Percentiles rank a stretch among this genome's conserved stretches.
Conservation (phyloP, 306 rosid species). For the Sindora glabra region DNA sequence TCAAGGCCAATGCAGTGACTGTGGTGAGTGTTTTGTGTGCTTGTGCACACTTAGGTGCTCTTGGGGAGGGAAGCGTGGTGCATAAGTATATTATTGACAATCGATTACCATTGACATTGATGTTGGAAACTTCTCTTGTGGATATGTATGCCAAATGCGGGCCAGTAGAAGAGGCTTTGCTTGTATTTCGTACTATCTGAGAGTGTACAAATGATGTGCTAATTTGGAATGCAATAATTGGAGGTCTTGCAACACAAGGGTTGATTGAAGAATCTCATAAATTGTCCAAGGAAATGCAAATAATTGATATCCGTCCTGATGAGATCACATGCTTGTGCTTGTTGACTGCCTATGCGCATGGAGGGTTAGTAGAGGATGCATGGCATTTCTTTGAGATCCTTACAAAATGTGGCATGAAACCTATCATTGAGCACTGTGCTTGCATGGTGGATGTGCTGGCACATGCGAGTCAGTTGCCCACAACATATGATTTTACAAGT, state of each 20-base stretch:
- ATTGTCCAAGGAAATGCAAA: conserved; percentile 50
- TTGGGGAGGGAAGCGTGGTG: conserved; percentile 52
- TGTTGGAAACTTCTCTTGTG: conserved; percentile 61
- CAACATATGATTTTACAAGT: conserved; percentile 53
- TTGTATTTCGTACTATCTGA: conserved; percentile 31
- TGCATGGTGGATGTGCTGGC: conserved; percentile 76
- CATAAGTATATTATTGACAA: conserved; percentile 41
- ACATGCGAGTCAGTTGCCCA: conserved; percentile 51
- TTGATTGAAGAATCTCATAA: conserved; percentile 42
- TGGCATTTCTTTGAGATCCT: conserved; percentile 64
- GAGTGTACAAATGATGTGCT: conserved; percentile 48
- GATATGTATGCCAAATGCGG: conserved; percentile 92
- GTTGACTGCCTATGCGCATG: conserved; percentile 72
- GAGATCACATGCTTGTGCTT: conserved; percentile 74
- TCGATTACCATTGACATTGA: conserved; percentile 44
- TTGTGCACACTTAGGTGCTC: conserved; percentile 65
- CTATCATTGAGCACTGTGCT: conserved; percentile 59
- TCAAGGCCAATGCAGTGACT: conserved; percentile 44
- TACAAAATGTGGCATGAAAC: conserved; percentile 37
- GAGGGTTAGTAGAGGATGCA: conserved; percentile 63
- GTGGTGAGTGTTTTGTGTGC: conserved; percentile 76
- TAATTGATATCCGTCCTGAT: conserved; percentile 45
- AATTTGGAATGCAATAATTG: conserved; percentile 72
- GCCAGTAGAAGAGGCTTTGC: conserved; percentile 59
- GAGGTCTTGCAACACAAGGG: conserved; percentile 79